Evolutionary conservation across 2,329 filamentous ascomycete genomes (phyloP).

Genomic region (Verruconis gallopava): DNA sequence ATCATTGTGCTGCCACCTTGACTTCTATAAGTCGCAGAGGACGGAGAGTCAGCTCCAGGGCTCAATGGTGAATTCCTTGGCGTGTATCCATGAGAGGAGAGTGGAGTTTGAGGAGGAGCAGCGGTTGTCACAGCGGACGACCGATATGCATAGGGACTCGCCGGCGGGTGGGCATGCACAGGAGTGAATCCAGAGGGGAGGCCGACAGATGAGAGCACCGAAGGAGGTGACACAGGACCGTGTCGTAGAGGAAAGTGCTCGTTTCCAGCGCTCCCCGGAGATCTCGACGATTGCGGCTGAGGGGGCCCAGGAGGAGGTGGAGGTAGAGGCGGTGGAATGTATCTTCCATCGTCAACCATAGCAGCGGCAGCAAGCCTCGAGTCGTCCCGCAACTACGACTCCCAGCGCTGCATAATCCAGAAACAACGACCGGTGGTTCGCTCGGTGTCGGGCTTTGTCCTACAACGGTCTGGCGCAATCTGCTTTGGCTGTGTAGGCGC

Average conservation of each 20-base stretch:
- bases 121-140: neutral
- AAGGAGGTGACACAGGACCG: neutral
- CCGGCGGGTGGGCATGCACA: neutral
- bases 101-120: neutral
- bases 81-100: neutral
- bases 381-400: neutral
- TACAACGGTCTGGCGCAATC: neutral
- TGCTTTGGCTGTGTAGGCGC: neutral
- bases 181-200: neutral
- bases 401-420: neutral
- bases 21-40: neutral
- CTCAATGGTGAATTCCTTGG: neutral
- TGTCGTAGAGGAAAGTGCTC: neutral
- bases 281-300: neutral
- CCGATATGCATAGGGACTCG: neutral
- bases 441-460: neutral
- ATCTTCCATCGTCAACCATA: neutral
- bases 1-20: neutral
- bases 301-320: neutral
- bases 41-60: neutral
- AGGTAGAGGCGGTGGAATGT: conserved; percentile 7
- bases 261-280: conserved; percentile 5
- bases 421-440: neutral
- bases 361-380: neutral
- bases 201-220: neutral